Percentiles rank a stretch among this genome's conserved stretches.
phyloP scores from a whole-genome alignment of 2,329 filamentous ascomycete genomes.

The Cercospora nicotianae region DNA sequence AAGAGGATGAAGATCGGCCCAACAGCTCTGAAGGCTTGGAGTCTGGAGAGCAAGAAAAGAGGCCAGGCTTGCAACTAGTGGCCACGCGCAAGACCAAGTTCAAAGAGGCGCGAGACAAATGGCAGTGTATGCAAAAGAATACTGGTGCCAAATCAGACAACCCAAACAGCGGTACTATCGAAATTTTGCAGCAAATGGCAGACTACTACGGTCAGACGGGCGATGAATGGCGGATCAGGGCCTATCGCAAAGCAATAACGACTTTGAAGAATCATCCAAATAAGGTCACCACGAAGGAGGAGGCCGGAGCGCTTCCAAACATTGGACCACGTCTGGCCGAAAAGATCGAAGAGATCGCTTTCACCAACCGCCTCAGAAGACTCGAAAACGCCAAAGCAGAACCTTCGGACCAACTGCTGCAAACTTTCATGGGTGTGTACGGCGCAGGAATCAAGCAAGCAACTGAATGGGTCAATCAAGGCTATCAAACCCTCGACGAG shows the following conservation, averaged over 20 bases:
- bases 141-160: conserved; percentile 52
- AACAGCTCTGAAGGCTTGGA: conserved; percentile 31
- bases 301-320: conserved; percentile 66
- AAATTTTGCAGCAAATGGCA: conserved; percentile 74
- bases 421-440: conserved; percentile 75
- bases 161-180: conserved; percentile 74
- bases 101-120: conserved; percentile 43
- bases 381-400: conserved; percentile 71
- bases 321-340: conserved; percentile 72
- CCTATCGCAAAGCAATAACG: conserved; percentile 76
- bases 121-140: conserved; percentile 61
- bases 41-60: conserved; percentile 17
- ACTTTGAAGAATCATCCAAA: conserved; percentile 65
- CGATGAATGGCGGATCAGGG: conserved; percentile 73
- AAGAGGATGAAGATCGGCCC: conserved; percentile 38
- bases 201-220: conserved; percentile 72
- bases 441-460: conserved; percentile 72
- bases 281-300: conserved; percentile 66
- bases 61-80: conserved; percentile 10
- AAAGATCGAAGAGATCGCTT: conserved; percentile 87
- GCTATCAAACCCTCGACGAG: conserved; percentile 73
- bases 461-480: conserved; percentile 72
- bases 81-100: conserved; percentile 30
- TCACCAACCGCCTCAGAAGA: conserved; percentile 68
- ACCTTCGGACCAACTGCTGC: conserved; percentile 63